These are phyloP conservation scores for Microsporum audouinii DNA, from an alignment of 2,329 filamentous ascomycete species.

Conservation along the genomic window DNA sequence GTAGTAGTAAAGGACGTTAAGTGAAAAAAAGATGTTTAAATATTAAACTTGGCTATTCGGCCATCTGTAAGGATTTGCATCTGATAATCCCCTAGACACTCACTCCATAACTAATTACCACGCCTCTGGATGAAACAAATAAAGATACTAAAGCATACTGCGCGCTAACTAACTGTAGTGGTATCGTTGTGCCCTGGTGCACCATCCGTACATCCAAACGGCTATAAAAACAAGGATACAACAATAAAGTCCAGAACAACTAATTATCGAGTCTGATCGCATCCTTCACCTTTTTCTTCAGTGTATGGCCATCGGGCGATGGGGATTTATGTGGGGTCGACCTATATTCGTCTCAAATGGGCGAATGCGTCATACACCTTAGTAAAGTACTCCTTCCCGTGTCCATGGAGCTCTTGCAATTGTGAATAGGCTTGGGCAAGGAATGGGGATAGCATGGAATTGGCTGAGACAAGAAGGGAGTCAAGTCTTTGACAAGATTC, in stretches of 20 bases:
- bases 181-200: neutral
- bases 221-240: neutral
- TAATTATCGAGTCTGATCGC: neutral
- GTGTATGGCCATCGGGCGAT: neutral
- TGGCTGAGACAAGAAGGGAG: neutral
- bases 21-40: neutral
- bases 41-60: neutral
- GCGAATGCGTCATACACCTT: neutral
- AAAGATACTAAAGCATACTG: neutral
- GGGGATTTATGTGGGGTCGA: neutral
- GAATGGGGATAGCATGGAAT: neutral
- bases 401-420: neutral
- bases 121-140: neutral
- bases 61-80: neutral
- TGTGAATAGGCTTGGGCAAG: neutral
- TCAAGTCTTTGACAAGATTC: neutral
- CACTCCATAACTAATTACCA: neutral
- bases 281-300: constrained; percentile 1
- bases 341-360: constrained; percentile 2
- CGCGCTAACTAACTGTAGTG: neutral
- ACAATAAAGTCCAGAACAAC: neutral
- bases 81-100: neutral
- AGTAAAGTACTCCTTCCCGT: neutral
- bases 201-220: neutral
- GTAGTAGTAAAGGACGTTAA: neutral